phyloP scores from a whole-genome alignment of 306 rosid species.

The Rubus parviflorus region DNA sequence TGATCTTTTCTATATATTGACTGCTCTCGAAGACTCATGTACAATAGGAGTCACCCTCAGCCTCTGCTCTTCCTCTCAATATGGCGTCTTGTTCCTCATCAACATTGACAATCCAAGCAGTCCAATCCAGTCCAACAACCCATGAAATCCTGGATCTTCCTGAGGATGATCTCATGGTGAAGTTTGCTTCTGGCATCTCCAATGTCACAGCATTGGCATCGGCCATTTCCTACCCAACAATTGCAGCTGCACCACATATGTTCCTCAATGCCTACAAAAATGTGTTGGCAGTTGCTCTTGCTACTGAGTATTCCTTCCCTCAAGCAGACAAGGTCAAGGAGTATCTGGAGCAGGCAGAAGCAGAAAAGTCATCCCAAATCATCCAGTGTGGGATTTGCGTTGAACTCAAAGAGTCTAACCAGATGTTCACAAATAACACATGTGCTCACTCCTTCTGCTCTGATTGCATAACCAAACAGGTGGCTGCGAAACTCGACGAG shows the following conservation, averaged over 20 bases:
- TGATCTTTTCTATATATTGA: too few relatives aligned
- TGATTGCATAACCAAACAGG: slow-evolving; percentile 49
- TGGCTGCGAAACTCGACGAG: slow-evolving; percentile 41
- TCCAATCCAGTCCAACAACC: slow-evolving; percentile 25
- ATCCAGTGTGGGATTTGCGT: slow-evolving; percentile 49
- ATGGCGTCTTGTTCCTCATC: too few relatives aligned
- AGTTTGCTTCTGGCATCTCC: slow-evolving; percentile 69
- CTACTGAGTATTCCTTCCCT: slow-evolving; percentile 62
- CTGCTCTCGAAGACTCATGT: too few relatives aligned
- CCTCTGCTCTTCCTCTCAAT: too few relatives aligned
- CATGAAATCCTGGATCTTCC: slow-evolving; percentile 79
- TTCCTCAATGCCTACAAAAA: slow-evolving; percentile 74
- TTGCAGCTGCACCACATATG: slow-evolving; percentile 87
- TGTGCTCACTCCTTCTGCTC: slow-evolving; percentile 56
- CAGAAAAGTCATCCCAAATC: slow-evolving; percentile 9
- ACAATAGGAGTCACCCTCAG: too few relatives aligned
- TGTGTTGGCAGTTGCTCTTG: slow-evolving; percentile 60
- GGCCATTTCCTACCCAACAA: slow-evolving; percentile 75
- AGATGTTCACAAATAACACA: slow-evolving; percentile 37
- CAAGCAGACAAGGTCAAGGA: slow-evolving; percentile 84
- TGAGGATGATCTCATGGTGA: slow-evolving; percentile 69
- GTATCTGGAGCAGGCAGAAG: slow-evolving; percentile 38
- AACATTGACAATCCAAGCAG: too few relatives aligned
- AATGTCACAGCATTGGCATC: slow-evolving; percentile 68
- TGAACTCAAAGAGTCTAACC: slow-evolving; percentile 20